Evolutionary conservation across 208 protist species (phyloP), one percentile per base, ranked within the genome.

Genomic region (Wallacemonas sp.): DNA sequence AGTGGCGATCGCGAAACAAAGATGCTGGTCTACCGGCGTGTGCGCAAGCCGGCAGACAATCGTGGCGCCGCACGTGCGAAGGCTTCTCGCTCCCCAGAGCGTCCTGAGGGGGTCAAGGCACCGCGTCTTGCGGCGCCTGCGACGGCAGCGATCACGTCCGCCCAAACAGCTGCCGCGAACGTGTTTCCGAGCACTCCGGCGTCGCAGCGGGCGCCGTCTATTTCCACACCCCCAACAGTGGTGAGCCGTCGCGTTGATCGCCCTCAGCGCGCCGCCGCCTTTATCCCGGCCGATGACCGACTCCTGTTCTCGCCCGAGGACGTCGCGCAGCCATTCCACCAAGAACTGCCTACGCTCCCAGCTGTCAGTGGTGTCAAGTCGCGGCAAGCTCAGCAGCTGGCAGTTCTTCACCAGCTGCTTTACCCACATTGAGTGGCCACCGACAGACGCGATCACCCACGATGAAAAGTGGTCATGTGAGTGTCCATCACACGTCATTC

Each of bases 1-100:
- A 14, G 48, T 33, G 24, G 21, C 8, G 24, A 8, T 16, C 19
- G 21, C 3, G 24, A 24, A 23, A 55, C 47, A 30, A 55, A 55
- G 47, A 58, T 58, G 52, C 52, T 58, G 4, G 52, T 58, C 5
- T 58, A 58, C 52, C 30, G 52, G 6, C 52, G 52, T 5, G 44
- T 49, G 44, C 17, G 6, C 4, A 49, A 49, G 44, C 44, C 17
- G 19, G 5, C 44, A 14, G 14, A 41, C 9, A 6, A 6, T 6
- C n/a, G 17, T 26, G 19, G 19, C 4, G 44, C 17, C 44, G 4
- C 19, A 23, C 19, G 44, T 41, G 36, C 14, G 9, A 41, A 41
- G 44, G 44, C n/a, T n/a, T n/a, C n/a, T n/a, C n/a, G n/a, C n/a
- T n/a, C n/a, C n/a, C n/a, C n/a, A n/a, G n/a, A n/a, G n/a, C n/a